These are phyloP conservation scores for Diaporthe humulicola DNA, from an alignment of 2,329 filamentous ascomycete genomes.

Conservation along the genomic window DNA sequence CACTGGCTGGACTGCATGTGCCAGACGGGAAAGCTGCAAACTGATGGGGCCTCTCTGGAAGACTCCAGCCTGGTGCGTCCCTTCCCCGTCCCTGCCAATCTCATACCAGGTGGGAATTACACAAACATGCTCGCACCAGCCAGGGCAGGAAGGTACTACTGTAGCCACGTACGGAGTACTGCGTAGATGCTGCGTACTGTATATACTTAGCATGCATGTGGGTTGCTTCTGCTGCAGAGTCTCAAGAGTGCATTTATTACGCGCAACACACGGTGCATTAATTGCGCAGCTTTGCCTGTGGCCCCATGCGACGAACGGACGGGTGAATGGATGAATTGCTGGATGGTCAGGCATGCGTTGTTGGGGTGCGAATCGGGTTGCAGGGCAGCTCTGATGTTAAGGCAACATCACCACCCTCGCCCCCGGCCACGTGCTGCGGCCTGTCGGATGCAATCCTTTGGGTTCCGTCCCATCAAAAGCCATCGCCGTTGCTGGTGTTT, in stretches of 20 bases:
- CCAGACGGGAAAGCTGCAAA: constrained; percentile 32
- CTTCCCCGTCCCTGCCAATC: constrained; percentile 18
- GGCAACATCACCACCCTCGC: background rate
- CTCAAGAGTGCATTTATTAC: constrained; percentile 3
- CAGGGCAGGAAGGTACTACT: constrained; percentile 24
- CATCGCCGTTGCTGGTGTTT: background rate
- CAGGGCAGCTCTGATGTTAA: background rate
- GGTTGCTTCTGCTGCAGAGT: constrained; percentile 16
- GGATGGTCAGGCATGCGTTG: background rate
- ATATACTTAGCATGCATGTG: constrained; percentile 1
- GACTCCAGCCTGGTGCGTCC: constrained; percentile 15
- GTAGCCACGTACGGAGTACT: constrained; percentile 8
- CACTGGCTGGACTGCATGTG: constrained; percentile 18
- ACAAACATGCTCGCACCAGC: background rate
- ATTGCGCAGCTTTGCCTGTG: constrained; percentile 3
- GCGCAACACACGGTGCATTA: constrained; percentile 27
- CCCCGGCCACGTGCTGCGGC: constrained; percentile 17
- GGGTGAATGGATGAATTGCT: constrained; percentile 22
- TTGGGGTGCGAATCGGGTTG: background rate
- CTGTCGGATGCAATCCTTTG: constrained; percentile 16
- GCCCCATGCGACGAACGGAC: constrained; percentile 4
- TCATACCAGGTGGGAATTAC: constrained; percentile 15
- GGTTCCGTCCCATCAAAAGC: background rate
- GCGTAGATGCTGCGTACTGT: constrained; percentile 5
- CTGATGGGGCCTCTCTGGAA: constrained; percentile 27